Evolutionary conservation across 129 eudicot genomes (phyloP).

Genomic region (Helianthus annuus): DNA sequence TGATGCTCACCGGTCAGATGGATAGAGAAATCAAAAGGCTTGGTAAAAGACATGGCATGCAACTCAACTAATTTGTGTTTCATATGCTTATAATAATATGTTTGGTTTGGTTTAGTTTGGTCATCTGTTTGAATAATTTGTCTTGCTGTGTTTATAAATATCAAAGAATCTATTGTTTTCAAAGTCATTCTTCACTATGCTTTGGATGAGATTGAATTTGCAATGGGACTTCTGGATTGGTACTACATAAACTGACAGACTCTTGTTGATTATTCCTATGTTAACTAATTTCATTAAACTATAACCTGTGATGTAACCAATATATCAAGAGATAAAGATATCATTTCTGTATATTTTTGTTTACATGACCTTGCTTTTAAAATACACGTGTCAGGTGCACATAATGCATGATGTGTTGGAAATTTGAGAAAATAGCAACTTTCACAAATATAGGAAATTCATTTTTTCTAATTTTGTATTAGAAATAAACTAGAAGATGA

Average conservation of each 20-base stretch:
- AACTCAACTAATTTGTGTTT: conserved; percentile 47
- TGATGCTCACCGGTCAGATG: conserved; percentile 96
- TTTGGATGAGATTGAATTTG: conserved; percentile 3
- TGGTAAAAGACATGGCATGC: conserved; percentile 83
- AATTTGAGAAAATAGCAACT: too few species aligned
- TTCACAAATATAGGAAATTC: too few species aligned
- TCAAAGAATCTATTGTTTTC: conserved; percentile 25
- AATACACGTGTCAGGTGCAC: too few species aligned
- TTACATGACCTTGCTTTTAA: not conserved
- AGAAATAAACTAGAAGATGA: too few species aligned
- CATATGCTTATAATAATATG: not conserved
- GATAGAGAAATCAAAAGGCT: conserved; percentile 95
- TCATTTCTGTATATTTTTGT: not conserved
- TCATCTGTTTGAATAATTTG: not conserved
- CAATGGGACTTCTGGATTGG: not conserved
- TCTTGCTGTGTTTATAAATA: not conserved
- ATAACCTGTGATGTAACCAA: not conserved
- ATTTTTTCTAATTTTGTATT: too few species aligned
- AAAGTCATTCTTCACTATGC: not conserved
- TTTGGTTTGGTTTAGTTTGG: not conserved
- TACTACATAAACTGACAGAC: not conserved
- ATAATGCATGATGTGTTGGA: too few species aligned
- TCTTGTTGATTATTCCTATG: conserved; percentile 3
- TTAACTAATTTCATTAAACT: not conserved
- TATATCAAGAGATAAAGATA: not conserved